Evolutionary conservation across 192 early-diverging fungal species (phyloP), one percentile per base, ranked within the genome.

Genomic region (Coemansia pectinata): DNA sequence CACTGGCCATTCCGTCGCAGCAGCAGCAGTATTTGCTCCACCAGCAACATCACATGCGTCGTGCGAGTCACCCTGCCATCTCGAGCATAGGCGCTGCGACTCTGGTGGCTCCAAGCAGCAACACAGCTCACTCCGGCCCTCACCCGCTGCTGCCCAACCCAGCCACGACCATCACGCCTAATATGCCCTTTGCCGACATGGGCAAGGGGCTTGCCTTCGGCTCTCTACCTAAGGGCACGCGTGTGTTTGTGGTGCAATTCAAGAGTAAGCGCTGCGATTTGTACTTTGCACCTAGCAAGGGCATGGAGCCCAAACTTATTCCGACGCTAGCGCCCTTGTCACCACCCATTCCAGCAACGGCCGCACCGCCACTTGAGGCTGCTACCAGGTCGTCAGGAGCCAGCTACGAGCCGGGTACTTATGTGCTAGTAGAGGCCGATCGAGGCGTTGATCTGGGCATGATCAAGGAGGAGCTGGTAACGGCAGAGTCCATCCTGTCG

Each of bases 111-210:
- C 5, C 45, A 69, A 9, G 42, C 68, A 29, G 45, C 36, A 8
- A 55, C 39, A 53, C 63, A 1, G 10, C 61, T 8, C 60, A 70
- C 31, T 41, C 66, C 6, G 52, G 64, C 2, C 17, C 71, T 7
- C 74, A 82, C 39, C 15, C 74, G 61, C 47, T 73, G 71, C 71
- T 74, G 61, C 74, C 81, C 7, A 83, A 83, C 29, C 81, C 81
- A 21, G 76, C 81, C 1, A 77, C 76, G 25, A 78, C 76, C 15
- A 75, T 78, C 36, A 83, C 70, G 17, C 76, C 76, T 12, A 78
- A 83, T 60, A 83, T 73, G 72, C 81, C 81, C n/a, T 78, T 76
- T 78, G 72, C 76, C 1, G 76, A 83, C 25, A 83, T 83, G 81
- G 81, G 81, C 42, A 83, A 75, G 66, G 82, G 82, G 0, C 34